These are phyloP conservation scores for Syzygium aromaticum DNA, from an alignment of 345 rosid genomes.

Conservation along the genomic window DNA sequence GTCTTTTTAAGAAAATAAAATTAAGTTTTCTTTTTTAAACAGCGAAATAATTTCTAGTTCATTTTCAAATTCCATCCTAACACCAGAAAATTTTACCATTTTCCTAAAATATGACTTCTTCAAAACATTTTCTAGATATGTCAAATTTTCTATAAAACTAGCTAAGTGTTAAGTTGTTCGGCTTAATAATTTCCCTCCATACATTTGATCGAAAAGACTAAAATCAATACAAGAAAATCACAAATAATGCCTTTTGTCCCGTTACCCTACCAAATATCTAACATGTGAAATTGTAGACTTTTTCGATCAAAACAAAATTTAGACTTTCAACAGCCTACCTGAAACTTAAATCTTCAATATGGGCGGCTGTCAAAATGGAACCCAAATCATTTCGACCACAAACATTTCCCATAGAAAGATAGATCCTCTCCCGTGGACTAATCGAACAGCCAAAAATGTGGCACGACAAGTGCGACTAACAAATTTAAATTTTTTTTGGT, in stretches of 20 bases:
- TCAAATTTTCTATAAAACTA: neutral
- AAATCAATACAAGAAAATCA: neutral
- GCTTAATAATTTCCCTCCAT: neutral
- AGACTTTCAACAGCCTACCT: neutral
- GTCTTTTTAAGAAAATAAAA: neutral
- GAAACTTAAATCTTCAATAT: neutral
- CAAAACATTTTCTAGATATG: neutral
- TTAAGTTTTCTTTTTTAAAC: neutral
- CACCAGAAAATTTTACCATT: accelerated
- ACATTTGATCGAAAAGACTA: neutral
- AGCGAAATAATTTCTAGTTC: accelerated
- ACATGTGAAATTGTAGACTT: neutral
- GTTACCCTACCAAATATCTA: neutral
- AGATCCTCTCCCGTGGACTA: neutral
- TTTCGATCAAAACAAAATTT: too few relatives aligned
- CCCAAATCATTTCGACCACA: neutral
- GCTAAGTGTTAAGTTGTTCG: neutral
- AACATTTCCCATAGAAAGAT: neutral
- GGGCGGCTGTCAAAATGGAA: neutral
- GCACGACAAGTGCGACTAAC: neutral
- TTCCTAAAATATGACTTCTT: neutral
- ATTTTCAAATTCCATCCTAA: neutral
- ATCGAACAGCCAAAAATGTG: neutral
- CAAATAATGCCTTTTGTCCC: neutral
- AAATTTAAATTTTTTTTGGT: neutral